These are phyloP conservation scores for Mortierella polycephala DNA, from an alignment of 371 early-diverging fungal species.

Conservation along the genomic window DNA sequence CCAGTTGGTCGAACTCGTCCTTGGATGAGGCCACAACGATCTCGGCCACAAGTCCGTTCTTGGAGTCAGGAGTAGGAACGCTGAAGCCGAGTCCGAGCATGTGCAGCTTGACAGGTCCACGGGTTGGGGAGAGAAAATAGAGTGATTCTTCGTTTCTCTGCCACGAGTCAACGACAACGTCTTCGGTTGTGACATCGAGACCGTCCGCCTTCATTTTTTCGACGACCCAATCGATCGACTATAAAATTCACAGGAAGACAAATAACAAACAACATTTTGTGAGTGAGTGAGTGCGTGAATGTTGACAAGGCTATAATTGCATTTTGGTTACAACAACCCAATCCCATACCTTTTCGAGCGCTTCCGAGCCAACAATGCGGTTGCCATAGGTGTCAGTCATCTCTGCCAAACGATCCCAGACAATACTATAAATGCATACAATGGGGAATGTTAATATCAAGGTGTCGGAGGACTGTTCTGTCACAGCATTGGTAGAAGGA, in stretches of 20 bases:
- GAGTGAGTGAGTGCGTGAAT: not conserved
- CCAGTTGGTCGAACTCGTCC: constrained; percentile 57
- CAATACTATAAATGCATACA: constrained; percentile 32
- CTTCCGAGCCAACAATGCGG: constrained; percentile 60
- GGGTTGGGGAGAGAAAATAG: constrained; percentile 58
- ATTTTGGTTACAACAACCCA: not conserved
- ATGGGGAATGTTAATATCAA: not conserved
- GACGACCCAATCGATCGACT: constrained; percentile 64
- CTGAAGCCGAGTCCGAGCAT: constrained; percentile 67
- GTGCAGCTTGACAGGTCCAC: constrained; percentile 57
- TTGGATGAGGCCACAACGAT: constrained; percentile 58
- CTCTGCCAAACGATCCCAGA: constrained; percentile 70
- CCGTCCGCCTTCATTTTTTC: constrained; percentile 50
- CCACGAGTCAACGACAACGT: constrained; percentile 63
- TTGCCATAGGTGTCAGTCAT: constrained; percentile 69
- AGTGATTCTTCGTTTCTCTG: constrained; percentile 61
- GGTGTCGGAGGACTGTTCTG: not conserved
- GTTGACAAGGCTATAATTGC: not conserved
- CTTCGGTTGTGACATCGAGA: constrained; percentile 63
- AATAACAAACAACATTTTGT: not conserved
- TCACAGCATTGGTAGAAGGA: not conserved
- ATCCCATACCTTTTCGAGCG: constrained; percentile 52
- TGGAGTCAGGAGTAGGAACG: constrained; percentile 53
- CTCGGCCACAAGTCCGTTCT: constrained; percentile 60
- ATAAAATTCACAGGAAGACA: constrained; percentile 3